Base-by-base conservation (phyloP, 768 basidiomycete species). In the Leccinum truebloodii region DNA sequence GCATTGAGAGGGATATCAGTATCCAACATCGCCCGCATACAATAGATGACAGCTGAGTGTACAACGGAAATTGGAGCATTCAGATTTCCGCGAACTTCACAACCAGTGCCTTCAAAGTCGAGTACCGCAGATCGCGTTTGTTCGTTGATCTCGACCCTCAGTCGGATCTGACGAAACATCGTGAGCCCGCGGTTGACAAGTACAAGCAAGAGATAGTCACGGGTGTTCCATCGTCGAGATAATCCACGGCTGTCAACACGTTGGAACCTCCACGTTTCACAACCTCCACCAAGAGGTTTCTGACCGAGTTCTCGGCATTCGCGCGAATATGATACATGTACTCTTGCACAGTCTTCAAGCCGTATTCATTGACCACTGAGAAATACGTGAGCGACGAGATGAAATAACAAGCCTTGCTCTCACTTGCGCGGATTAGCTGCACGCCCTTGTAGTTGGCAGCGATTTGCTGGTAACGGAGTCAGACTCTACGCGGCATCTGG, bases 371-470 rank as follows among this genome's bases (percentile, higher is more conserved):
- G 54, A 96, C 88, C 66, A 98, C 86, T 94, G 63, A 41, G 53
- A 37, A 49, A 41, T 18, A 12, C 55, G 30, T 70, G 16, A 70
- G 55, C 48, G 20, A 37, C 55, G 9, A 14, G 44, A 65, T 57
- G 48, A 10, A 63, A 41, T 20, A 46, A 52, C 9, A 58, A 22
- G 12, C 14, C 32, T 30, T 22, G 3, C n/a, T 69, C 84, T 62
- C 71, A 92, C 91, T 84, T 50, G 86, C 85, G 67, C 89, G 89
- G 61, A 96, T 87, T 4, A 95, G 81, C 65, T 92, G 88, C 35
- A 92, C 86, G 13, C 94, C 95, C 76, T 95, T 95, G 74, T 94
- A 85, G 71, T 97, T 97, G 7, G 94, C 93, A 2, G 94, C 92
- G 63, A 95, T 88, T 92, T 95, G 94, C 92, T 94, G 51, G 4